These are phyloP conservation scores for Datisca glomerata DNA, from an alignment of 306 rosid genomes.

Conservation along the genomic window DNA sequence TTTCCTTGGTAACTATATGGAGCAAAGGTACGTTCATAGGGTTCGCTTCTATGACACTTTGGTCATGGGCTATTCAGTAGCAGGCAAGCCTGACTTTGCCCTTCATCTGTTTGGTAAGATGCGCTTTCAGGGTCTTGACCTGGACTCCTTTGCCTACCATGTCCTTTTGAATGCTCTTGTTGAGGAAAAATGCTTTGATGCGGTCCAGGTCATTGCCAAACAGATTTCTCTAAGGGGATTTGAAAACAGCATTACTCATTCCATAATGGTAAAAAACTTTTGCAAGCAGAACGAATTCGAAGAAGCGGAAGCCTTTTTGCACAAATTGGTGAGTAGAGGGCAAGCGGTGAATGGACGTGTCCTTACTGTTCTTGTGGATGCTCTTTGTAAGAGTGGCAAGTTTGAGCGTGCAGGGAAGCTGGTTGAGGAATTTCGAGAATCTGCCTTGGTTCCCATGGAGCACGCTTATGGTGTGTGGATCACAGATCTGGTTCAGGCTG, in stretches of 20 bases:
- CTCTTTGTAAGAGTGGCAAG: slow-evolving; percentile 33
- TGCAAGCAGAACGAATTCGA: slow-evolving; percentile 38
- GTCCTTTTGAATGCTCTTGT: slow-evolving; percentile 45
- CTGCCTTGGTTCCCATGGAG: slow-evolving; percentile 22
- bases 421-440: slow-evolving; percentile 31
- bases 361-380: slow-evolving; percentile 30
- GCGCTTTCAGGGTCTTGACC: slow-evolving; percentile 64
- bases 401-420: slow-evolving; percentile 37
- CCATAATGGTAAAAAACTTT: slow-evolving; percentile 30
- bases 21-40: slow-evolving; percentile 3
- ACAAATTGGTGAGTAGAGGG: slow-evolving; percentile 22
- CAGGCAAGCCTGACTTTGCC: slow-evolving; percentile 51
- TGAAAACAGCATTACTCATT: slow-evolving; percentile 28
- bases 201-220: slow-evolving; percentile 24
- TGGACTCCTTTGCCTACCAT: slow-evolving; percentile 43
- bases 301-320: slow-evolving; percentile 45
- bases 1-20: slow-evolving; percentile 23
- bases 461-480: slow-evolving; percentile 49
- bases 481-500: slow-evolving; percentile 38
- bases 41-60: slow-evolving; percentile 41
- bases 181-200: slow-evolving; percentile 35
- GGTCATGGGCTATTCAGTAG: slow-evolving; percentile 70
- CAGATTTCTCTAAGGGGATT: slow-evolving; percentile 45
- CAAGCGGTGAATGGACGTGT: slow-evolving; percentile 19
- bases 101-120: slow-evolving; percentile 54